Evolutionary conservation across 2,329 filamentous ascomycete genomes (phyloP).

Genomic region (Cladophialophora yegresii): DNA sequence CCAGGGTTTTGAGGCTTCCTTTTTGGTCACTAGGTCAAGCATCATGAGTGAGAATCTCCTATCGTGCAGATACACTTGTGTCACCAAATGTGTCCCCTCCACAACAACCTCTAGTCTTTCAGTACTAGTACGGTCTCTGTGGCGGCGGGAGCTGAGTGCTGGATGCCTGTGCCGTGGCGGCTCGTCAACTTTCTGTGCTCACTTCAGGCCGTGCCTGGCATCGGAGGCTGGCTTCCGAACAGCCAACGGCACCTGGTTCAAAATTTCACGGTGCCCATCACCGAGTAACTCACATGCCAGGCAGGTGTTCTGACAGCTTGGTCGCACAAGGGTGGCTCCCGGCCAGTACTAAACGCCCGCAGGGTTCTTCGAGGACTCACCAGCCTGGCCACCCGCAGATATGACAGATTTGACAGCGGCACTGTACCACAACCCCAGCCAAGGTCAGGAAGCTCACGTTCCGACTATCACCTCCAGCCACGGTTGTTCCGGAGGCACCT

Average conservation of each 20-base stretch:
- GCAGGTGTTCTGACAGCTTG: neutral
- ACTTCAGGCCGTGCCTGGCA: conserved; percentile 14
- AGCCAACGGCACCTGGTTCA: neutral
- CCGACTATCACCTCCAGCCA: neutral
- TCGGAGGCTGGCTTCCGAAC: conserved; percentile 13
- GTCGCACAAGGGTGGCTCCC: conserved; percentile 21
- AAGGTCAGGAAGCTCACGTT: neutral
- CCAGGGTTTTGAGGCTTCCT: neutral
- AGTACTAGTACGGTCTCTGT: neutral
- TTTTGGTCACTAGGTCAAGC: neutral
- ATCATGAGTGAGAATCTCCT: conserved; percentile 1
- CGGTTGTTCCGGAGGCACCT: neutral
- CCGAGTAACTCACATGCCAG: neutral
- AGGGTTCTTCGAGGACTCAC: conserved; percentile 13
- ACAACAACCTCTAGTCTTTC: conserved; percentile 7
- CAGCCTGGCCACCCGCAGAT: conserved; percentile 31
- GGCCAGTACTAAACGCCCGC: conserved; percentile 21
- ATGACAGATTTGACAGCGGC: conserved; percentile 37
- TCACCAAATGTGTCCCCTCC: conserved; percentile 11
- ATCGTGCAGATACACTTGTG: conserved; percentile 6
- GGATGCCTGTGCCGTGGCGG: neutral
- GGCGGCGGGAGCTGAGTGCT: neutral
- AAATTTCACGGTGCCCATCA: neutral
- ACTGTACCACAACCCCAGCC: conserved; percentile 15
- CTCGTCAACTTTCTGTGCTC: neutral